Percentiles rank a stretch among this genome's conserved stretches.
Evolutionary conservation across 306 rosid genomes (phyloP).

Genomic region (Biancaea sappan): DNA sequence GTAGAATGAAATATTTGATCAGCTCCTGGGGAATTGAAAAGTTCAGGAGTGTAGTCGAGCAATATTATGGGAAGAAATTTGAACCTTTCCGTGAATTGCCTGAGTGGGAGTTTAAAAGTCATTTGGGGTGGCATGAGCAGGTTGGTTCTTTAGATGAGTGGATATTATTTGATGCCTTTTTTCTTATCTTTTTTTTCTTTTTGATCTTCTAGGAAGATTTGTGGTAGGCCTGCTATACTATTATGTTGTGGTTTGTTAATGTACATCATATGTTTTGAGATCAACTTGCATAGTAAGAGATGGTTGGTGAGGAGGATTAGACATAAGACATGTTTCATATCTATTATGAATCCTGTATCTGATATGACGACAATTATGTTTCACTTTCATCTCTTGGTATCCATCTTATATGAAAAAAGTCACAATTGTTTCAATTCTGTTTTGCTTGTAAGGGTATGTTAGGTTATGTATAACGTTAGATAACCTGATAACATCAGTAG

Average conservation of each 20-base stretch:
- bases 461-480: constrained; percentile 11
- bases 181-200: too few relatives aligned
- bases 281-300: background rate
- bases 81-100: constrained; percentile 81
- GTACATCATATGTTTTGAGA: background rate
- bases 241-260: constrained; percentile 18
- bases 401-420: constrained; percentile 1
- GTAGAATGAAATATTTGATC: constrained; percentile 94
- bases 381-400: constrained; percentile 8
- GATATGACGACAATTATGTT: constrained; percentile 21
- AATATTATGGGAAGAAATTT: constrained; percentile 88
- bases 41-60: constrained; percentile 76
- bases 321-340: background rate
- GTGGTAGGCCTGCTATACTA: background rate
- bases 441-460: constrained; percentile 18
- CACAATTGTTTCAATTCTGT: constrained; percentile 30
- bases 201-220: background rate
- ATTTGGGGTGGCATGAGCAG: constrained; percentile 99
- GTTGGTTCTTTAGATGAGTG: constrained; percentile 50
- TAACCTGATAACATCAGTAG: background rate
- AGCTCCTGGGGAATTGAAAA: constrained; percentile 97
- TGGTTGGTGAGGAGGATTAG: constrained; percentile 21
- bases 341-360: constrained; percentile 28
- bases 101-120: constrained; percentile 90
- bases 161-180: constrained; percentile 23